Conservation (phyloP, 352 stramenopile genomes). For the Phytophthora ohioensis region DNA sequence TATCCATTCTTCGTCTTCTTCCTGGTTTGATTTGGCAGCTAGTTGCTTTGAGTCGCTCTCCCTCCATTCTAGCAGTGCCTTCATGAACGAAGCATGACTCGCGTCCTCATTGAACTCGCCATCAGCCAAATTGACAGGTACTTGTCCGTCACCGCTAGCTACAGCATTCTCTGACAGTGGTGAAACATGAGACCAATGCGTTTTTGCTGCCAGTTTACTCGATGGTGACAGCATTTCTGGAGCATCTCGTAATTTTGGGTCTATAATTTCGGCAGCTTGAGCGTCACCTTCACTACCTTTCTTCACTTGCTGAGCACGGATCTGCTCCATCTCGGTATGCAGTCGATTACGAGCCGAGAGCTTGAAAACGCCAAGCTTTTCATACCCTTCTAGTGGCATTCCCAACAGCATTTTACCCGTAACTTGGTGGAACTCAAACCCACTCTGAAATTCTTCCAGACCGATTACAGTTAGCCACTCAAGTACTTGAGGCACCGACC, state of each 20-base stretch:
- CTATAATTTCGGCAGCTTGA: slow-evolving; percentile 56
- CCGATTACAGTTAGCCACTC: slow-evolving; percentile 70
- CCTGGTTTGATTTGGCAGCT: slow-evolving; percentile 33
- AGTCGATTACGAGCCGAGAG: slow-evolving; percentile 71
- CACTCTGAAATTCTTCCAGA: slow-evolving; percentile 68
- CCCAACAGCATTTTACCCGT: slow-evolving; percentile 56
- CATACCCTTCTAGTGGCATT: slow-evolving; percentile 56
- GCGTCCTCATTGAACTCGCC: slow-evolving; percentile 80
- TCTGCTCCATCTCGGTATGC: slow-evolving; percentile 58
- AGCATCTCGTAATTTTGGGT: slow-evolving; percentile 62
- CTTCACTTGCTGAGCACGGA: slow-evolving; percentile 44
- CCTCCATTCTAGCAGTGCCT: slow-evolving; percentile 82
- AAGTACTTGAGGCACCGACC: slow-evolving; percentile 64
- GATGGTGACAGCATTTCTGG: slow-evolving; percentile 41
- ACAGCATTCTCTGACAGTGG: slow-evolving; percentile 55
- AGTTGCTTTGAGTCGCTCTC: slow-evolving; percentile 40
- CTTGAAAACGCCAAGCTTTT: slow-evolving; percentile 61
- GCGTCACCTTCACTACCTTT: not conserved
- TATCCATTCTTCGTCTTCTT: slow-evolving; percentile 59
- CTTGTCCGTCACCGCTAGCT: slow-evolving; percentile 27
- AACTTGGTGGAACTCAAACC: slow-evolving; percentile 87
- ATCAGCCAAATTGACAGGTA: slow-evolving; percentile 78
- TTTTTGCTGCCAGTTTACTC: slow-evolving; percentile 33
- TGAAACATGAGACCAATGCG: slow-evolving; percentile 80
- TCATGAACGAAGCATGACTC: slow-evolving; percentile 82